Evolutionary conservation across 371 early-diverging fungal genomes (phyloP).

Genomic region (Globomyces sp.): DNA sequence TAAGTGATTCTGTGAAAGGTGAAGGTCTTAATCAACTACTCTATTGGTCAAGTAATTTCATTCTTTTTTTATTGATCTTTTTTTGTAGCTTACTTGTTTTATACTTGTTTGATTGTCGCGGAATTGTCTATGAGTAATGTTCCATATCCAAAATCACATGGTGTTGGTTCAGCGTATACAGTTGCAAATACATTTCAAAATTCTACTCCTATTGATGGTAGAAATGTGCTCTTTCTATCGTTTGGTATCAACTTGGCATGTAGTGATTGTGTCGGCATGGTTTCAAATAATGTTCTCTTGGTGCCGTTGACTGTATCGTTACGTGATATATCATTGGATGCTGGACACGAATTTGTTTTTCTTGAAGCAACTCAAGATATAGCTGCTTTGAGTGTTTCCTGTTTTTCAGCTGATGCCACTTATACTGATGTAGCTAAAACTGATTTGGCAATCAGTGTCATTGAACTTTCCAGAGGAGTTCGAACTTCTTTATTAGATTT

Average conservation of each 20-base stretch:
- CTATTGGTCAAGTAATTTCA: conserved; percentile 4
- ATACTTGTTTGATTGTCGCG: conserved; percentile 1
- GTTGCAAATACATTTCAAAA: neutral
- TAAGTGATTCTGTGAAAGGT: conserved; percentile 5
- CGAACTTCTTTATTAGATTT: neutral
- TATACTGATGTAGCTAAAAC: neutral
- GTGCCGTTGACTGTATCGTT: neutral
- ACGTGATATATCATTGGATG: neutral
- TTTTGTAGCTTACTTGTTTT: conserved; percentile 7
- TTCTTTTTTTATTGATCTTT: neutral
- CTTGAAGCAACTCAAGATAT: neutral
- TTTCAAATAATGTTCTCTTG: neutral
- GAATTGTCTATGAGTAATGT: conserved; percentile 8
- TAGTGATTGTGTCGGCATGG: neutral
- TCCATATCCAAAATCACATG: neutral
- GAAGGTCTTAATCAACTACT: conserved; percentile 7
- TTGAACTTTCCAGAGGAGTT: neutral
- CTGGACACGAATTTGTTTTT: neutral
- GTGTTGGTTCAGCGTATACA: neutral
- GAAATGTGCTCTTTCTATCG: neutral
- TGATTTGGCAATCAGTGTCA: neutral
- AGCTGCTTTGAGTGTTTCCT: neutral
- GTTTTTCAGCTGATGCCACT: neutral
- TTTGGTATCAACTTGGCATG: neutral
- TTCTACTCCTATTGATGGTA: neutral